Evolutionary conservation across 129 eudicot species (phyloP), one percentile per base, ranked within the genome.

Genomic region (Pseudognaphalium luteoalbum): DNA sequence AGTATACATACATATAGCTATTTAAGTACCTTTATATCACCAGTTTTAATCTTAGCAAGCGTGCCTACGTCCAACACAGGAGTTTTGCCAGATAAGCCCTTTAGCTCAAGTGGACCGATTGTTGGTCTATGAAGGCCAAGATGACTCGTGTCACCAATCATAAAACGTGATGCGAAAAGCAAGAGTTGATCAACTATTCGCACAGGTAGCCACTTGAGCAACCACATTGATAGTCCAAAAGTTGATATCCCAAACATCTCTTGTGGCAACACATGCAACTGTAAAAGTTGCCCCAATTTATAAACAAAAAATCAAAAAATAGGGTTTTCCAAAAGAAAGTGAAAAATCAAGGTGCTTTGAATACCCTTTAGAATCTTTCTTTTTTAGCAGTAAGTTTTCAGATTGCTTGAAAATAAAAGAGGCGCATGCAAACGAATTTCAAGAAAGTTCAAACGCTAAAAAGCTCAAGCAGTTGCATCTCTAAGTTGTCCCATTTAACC

Each of bases 21-120:
- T 8, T 3, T 14, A 60, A 7, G 25, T 63, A 90, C 96, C 88
- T 87, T 90, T 52, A 90, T 83, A 50, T 82, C 59, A 0, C 92
- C 90, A 7, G 76, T 78, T 83, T 84, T 85, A 51, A 90, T 87
- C 81, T 85, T 85, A 7, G 86, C 85, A 7, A 90, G 86, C 7
- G 96, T 85, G 54, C 96, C 96, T 16, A 90, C 81, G 70, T 90
- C 96, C 63, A 90, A 73, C 22, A 90, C 96, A 1, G 96, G 96
- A 1, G 96, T 90, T 77, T 90, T 90, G 6, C 96, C 96, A 0
- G 84, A 64, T 3, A 35, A 17, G 3, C 47, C 56, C 84, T 90
- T 90, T 70, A 81, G 83, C 65, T 87, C 81, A 19, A 90, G 87
- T 33, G 96, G 96, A 35, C 96, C 96, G 21, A 90, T 54, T 72